A percentile compares a stretch with the other conserved stretches of the same genome.
phyloP scores from a whole-genome alignment of 1,139 yeast species.

The Yamadazyma pseudoaaseri region DNA sequence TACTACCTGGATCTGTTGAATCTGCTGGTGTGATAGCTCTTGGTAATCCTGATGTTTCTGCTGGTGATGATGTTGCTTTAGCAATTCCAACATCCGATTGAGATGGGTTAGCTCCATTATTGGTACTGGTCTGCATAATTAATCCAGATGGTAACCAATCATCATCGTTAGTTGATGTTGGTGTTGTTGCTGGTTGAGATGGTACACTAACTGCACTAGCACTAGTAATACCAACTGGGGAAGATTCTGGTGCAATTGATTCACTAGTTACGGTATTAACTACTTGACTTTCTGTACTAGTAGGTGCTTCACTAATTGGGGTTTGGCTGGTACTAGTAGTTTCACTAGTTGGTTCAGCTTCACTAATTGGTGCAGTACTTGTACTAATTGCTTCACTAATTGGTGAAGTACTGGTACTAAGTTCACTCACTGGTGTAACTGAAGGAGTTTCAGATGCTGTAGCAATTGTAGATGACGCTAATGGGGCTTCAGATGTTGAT shows the following conservation, averaged over 20 bases:
- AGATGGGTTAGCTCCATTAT: slow-evolving; percentile 14
- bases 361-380: slow-evolving; percentile 3
- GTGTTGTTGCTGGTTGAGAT: slow-evolving; percentile 8
- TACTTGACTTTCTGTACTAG: slow-evolving; percentile 5
- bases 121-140: slow-evolving; percentile 30
- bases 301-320: slow-evolving; percentile 2
- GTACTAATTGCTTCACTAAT: not conserved
- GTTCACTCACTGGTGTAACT: not conserved
- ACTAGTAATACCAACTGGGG: slow-evolving; percentile 1
- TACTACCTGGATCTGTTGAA: slow-evolving; percentile 43
- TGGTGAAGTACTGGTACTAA: not conserved
- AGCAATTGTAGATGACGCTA: not conserved
- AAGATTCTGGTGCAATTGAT: slow-evolving; percentile 4
- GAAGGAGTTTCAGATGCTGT: not conserved
- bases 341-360: slow-evolving; percentile 6
- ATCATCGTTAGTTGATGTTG: slow-evolving; percentile 22
- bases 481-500: no score
- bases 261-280: slow-evolving; percentile 2
- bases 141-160: slow-evolving; percentile 54
- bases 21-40: slow-evolving; percentile 62
- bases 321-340: slow-evolving; percentile 1
- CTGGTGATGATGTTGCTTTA: slow-evolving; percentile 29
- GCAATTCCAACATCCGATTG: slow-evolving; percentile 32
- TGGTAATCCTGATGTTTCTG: slow-evolving; percentile 57
- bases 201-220: slow-evolving; percentile 2